Evolutionary conservation across 805 yeast genomes (phyloP).

Genomic region (Lipomyces spencermartinsiae): DNA sequence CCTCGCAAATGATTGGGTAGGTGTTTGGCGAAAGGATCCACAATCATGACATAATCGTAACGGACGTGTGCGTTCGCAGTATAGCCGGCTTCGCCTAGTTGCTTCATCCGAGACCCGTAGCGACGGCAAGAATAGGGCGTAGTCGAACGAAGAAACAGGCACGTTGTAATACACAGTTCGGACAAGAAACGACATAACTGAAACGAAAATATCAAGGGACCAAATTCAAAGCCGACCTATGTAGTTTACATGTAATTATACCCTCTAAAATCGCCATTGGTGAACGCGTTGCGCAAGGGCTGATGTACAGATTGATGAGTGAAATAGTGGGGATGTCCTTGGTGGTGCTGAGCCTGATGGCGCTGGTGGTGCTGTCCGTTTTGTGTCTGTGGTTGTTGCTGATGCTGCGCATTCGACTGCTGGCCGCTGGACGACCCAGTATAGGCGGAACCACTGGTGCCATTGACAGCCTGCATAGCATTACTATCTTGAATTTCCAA

Average conservation of each 20-base stretch:
- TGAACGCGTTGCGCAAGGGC: conserved; percentile 9
- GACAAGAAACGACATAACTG: neutral
- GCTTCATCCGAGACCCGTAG: neutral
- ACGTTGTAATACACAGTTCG: neutral
- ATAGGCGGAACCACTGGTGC: neutral
- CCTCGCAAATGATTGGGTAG: neutral
- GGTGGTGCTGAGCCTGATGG: conserved; percentile 11
- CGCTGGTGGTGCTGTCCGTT: conserved; percentile 10
- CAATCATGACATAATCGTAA: neutral
- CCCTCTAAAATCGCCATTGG: conserved; percentile 19
- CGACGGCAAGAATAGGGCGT: neutral
- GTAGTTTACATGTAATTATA: conserved; percentile 25
- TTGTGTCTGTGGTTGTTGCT: neutral
- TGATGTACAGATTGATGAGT: conserved; percentile 8
- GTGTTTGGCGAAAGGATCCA: neutral
- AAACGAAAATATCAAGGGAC: conserved; percentile 3
- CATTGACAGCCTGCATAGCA: conserved; percentile 7
- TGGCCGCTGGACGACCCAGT: neutral
- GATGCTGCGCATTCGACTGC: neutral
- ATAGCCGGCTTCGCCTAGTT: neutral
- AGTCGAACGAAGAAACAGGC: neutral
- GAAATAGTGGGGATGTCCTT: conserved; percentile 15
- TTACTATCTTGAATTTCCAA: conserved; percentile 18
- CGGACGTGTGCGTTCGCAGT: neutral
- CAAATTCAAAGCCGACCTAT: neutral